Evolutionary conservation across 345 rosid genomes (phyloP).

Genomic region (Eutrema japonicum): DNA sequence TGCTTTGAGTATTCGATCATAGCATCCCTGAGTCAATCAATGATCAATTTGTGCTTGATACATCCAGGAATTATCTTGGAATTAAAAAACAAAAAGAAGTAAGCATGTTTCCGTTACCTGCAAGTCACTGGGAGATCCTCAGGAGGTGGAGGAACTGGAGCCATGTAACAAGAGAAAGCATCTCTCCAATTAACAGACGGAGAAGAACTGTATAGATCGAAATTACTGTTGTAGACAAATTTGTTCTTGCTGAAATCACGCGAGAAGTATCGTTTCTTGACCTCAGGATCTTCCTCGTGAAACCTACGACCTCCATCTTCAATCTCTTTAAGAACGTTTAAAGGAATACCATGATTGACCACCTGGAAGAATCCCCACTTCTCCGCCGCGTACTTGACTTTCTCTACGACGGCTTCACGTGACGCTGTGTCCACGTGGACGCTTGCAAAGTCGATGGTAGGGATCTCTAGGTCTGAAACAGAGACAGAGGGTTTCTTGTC

Average conservation of each 20-base stretch:
- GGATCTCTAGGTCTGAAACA: conserved; percentile 32
- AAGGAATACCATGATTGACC: conserved; percentile 51
- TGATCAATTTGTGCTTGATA: no score
- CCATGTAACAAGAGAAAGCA: conserved; percentile 44
- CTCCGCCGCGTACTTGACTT: conserved; percentile 29
- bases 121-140: conserved; percentile 54
- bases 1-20: conserved; percentile 44
- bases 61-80: no score
- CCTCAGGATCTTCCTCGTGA: conserved; percentile 34
- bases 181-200: conserved; percentile 56
- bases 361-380: conserved; percentile 54
- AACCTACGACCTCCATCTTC: conserved; percentile 30
- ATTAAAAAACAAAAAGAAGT: no score
- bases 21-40: conserved; percentile 42
- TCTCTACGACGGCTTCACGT: conserved; percentile 31
- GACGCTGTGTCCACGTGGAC: neutral
- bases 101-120: conserved; percentile 37
- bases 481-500: conserved; percentile 8
- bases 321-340: conserved; percentile 33
- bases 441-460: conserved; percentile 45
- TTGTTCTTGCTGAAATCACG: conserved; percentile 26
- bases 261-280: conserved; percentile 21
- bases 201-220: conserved; percentile 45
- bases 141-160: conserved; percentile 45
- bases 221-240: conserved; percentile 44